Evolutionary conservation across 805 yeast species (phyloP).

Genomic region (Candida boleticola): DNA sequence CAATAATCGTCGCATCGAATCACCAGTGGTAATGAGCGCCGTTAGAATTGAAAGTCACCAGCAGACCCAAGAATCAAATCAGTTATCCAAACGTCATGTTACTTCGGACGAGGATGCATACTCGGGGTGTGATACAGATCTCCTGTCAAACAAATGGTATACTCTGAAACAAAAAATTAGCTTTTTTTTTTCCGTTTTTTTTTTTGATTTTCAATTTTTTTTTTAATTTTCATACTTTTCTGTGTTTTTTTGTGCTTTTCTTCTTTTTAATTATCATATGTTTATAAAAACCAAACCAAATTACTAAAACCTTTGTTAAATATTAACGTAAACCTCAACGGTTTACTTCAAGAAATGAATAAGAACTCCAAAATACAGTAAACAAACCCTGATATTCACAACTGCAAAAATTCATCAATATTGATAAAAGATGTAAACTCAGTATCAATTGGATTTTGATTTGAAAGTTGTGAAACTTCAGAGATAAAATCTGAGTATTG

Average conservation of each 20-base stretch:
- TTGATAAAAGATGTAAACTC: conserved; percentile 2
- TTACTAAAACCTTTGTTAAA: background rate
- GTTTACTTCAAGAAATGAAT: background rate
- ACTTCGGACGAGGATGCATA: no score
- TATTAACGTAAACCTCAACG: background rate
- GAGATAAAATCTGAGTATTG: background rate
- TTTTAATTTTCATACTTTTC: background rate
- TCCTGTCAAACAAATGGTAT: background rate
- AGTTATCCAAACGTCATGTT: background rate
- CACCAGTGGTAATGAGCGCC: conserved; percentile 1
- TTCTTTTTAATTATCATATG: background rate
- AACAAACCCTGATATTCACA: background rate
- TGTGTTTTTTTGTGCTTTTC: conserved; percentile 1
- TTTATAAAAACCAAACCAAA: background rate
- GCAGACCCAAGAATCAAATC: background rate
- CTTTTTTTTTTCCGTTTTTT: conserved; percentile 2
- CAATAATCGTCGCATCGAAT: conserved; percentile 2
- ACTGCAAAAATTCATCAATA: conserved; percentile 4
- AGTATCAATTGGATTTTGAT: background rate
- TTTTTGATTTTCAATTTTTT: background rate
- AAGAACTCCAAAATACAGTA: background rate
- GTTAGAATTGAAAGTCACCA: background rate
- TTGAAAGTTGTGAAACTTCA: background rate
- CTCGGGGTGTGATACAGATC: no score
- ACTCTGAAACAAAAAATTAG: no score